phyloP scores from a whole-genome alignment of 768 basidiomycete species.

The Ephemerocybe angulata region DNA sequence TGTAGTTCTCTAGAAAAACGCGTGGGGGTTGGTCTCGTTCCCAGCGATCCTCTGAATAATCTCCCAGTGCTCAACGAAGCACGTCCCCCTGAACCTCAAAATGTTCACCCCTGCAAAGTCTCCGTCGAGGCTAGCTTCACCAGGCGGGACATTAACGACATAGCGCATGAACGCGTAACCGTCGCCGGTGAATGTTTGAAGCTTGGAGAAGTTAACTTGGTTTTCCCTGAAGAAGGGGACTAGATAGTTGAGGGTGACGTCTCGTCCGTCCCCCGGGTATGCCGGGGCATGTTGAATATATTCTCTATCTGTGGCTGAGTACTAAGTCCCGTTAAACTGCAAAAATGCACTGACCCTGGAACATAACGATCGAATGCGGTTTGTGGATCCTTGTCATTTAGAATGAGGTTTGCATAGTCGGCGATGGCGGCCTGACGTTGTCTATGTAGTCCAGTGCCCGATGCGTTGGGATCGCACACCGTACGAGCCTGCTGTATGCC shows the following conservation, averaged over 20 bases:
- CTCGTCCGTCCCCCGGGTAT: background rate
- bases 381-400: background rate
- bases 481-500: too few species aligned
- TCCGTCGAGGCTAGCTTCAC: too few species aligned
- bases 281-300: slow-evolving; percentile 3
- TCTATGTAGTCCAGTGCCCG: background rate
- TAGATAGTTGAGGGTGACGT: slow-evolving; percentile 1
- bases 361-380: slow-evolving; percentile 2
- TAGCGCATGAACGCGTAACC: slow-evolving; percentile 5
- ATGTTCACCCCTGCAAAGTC: background rate
- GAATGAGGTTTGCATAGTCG: slow-evolving; percentile 1
- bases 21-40: slow-evolving; percentile 7
- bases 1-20: slow-evolving; percentile 9
- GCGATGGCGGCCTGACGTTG: slow-evolving; percentile 2
- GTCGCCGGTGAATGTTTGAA: background rate
- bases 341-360: slow-evolving; percentile 3
- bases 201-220: background rate
- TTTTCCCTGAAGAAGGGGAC: background rate
- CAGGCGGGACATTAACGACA: background rate
- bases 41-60: slow-evolving; percentile 2
- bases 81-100: slow-evolving; percentile 7
- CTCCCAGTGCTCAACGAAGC: slow-evolving; percentile 10
- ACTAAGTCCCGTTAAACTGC: too few species aligned
- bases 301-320: background rate
- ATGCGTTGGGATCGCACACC: slow-evolving; percentile 2